Percentiles rank a stretch among this genome's conserved stretches.
Evolutionary conservation across 73 alveolate species (phyloP).

Genomic region (Loxodes magnus): DNA sequence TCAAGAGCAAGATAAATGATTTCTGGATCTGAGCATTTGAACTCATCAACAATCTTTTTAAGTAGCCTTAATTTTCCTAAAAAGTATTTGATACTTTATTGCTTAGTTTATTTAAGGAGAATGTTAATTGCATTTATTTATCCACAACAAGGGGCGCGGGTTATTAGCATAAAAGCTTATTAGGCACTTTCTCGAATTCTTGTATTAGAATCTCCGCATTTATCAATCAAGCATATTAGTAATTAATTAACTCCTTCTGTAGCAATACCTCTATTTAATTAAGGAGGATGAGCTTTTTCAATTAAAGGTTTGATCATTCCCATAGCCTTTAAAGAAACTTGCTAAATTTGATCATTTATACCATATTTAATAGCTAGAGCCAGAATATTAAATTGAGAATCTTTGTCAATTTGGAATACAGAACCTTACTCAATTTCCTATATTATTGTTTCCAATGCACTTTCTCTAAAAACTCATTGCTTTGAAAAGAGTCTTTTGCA

Average conservation of each 20-base stretch:
- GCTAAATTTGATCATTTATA: conserved; percentile 70
- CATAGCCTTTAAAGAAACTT: conserved; percentile 62
- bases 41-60: conserved; percentile 49
- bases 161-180: conserved; percentile 63
- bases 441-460: conserved; percentile 30
- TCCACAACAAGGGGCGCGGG: conserved; percentile 74
- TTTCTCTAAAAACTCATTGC: conserved; percentile 78
- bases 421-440: conserved; percentile 1
- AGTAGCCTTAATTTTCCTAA: conserved; percentile 76
- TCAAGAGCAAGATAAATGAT: conserved; percentile 69
- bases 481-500: conserved; percentile 75
- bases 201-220: conserved; percentile 81
- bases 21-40: conserved; percentile 56
- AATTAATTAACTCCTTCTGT: conserved; percentile 44
- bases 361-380: conserved; percentile 71
- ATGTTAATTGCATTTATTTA: conserved; percentile 44
- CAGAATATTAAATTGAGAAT: conserved; percentile 21
- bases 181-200: conserved; percentile 82
- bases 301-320: conserved; percentile 35
- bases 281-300: conserved; percentile 37
- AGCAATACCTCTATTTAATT: conserved; percentile 36
- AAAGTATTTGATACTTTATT: conserved; percentile 65
- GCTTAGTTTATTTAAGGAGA: conserved; percentile 51
- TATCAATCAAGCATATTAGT: conserved; percentile 53
- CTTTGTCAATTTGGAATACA: neutral